Conservation (phyloP, 2,329 filamentous ascomycete genomes). For the Pseudocercospora cruenta region DNA sequence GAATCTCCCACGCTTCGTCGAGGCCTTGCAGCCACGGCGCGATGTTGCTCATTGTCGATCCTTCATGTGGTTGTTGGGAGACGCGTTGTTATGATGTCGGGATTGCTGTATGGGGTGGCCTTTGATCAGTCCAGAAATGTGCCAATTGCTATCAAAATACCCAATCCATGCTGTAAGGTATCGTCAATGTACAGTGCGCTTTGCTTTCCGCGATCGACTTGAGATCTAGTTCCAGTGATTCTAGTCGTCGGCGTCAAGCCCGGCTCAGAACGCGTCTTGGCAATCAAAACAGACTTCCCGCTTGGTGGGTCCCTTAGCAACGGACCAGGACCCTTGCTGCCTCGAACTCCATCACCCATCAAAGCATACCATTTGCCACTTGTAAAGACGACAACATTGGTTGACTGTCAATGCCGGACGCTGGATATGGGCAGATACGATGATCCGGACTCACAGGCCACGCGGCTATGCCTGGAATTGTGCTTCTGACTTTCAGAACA, state of each 20-base stretch:
- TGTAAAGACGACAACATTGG: neutral
- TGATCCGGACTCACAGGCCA: conserved; percentile 37
- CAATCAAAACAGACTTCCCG: neutral
- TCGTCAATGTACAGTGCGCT: neutral
- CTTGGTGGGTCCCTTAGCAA: neutral
- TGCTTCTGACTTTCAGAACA: conserved; percentile 37
- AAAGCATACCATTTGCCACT: neutral
- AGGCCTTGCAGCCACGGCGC: conserved; percentile 81
- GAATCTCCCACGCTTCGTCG: conserved; percentile 58
- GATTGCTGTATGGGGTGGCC: too few relatives aligned
- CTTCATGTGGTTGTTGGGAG: conserved; percentile 18
- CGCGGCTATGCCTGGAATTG: conserved; percentile 37
- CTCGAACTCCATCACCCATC: conserved; percentile 4
- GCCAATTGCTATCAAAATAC: too few relatives aligned
- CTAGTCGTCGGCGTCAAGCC: neutral
- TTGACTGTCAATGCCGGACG: neutral
- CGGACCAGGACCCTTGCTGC: conserved; percentile 6
- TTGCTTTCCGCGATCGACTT: neutral
- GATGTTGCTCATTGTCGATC: conserved; percentile 37
- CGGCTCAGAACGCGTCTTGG: neutral
- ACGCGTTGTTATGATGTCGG: conserved; percentile 26
- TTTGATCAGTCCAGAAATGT: too few relatives aligned
- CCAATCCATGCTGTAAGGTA: neutral
- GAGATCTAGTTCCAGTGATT: neutral
- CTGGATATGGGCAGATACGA: conserved; percentile 13